Percentiles rank a stretch among this genome's conserved stretches.
These are phyloP conservation scores for Tricholoma flavovirens DNA, from an alignment of 768 basidiomycete species.

Conservation along the genomic window DNA sequence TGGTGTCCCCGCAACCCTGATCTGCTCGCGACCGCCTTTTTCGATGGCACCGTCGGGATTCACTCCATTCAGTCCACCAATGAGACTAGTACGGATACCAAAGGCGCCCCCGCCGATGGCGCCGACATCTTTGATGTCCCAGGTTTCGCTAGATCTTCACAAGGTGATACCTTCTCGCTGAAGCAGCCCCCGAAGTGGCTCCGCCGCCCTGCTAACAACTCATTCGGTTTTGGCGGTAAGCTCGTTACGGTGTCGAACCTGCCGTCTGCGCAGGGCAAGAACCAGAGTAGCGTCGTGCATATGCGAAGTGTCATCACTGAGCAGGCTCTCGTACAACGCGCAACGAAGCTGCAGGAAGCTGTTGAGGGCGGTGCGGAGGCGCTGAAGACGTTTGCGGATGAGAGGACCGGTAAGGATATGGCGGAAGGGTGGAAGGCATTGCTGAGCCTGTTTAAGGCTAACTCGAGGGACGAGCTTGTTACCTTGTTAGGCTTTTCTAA, in stretches of 20 bases:
- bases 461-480: conserved; percentile 87
- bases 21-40: conserved; percentile 87
- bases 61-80: conserved; percentile 94
- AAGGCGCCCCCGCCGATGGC: conserved; percentile 46
- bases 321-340: conserved; percentile 65
- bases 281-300: conserved; percentile 79
- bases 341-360: conserved; percentile 57
- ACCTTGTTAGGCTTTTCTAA: conserved; percentile 91
- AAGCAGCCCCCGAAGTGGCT: conserved; percentile 98
- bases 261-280: conserved; percentile 64
- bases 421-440: conserved; percentile 75
- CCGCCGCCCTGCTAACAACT: conserved; percentile 68
- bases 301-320: conserved; percentile 77
- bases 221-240: conserved; percentile 91
- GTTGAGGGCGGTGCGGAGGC: conserved; percentile 40
- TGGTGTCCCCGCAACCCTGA: conserved; percentile 91
- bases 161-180: conserved; percentile 64
- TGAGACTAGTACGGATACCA: conserved; percentile 30
- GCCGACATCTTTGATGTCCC: conserved; percentile 77
- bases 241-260: conserved; percentile 79
- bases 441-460: conserved; percentile 80
- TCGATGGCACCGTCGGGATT: conserved; percentile 90
- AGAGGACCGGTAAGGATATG: conserved; percentile 34
- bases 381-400: conserved; percentile 66
- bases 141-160: conserved; percentile 42